phyloP scores from a whole-genome alignment of 257 asterid genomes.

The Scutellaria baicalensis region DNA sequence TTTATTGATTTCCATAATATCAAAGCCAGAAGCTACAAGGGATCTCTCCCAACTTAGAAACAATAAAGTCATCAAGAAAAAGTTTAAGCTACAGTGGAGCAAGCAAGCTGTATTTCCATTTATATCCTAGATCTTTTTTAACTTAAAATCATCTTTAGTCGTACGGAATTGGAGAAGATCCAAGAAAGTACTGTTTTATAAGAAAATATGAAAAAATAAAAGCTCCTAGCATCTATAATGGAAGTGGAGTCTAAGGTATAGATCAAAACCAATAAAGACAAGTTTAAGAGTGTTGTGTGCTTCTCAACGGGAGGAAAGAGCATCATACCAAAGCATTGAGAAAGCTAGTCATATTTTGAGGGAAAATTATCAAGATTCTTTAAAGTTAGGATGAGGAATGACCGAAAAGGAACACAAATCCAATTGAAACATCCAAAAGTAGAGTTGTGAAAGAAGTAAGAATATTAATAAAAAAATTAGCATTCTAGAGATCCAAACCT shows the following conservation, averaged over 20 bases:
- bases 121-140: background rate
- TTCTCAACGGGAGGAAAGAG: background rate
- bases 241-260: background rate
- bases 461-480: constrained; percentile 2
- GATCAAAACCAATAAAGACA: background rate
- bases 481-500: constrained; percentile 41
- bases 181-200: background rate
- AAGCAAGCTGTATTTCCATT: constrained; percentile 2
- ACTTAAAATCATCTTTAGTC: background rate
- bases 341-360: background rate
- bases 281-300: background rate
- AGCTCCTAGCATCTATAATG: background rate
- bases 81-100: background rate
- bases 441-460: background rate
- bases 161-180: background rate
- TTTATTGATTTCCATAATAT: background rate
- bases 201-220: background rate
- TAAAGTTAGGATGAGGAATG: background rate
- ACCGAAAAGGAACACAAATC: background rate
- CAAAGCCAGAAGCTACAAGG: background rate
- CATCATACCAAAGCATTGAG: background rate
- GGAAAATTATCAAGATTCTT: constrained; percentile 2
- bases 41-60: background rate
- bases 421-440: constrained; percentile 1
- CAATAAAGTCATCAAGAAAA: background rate